A percentile compares a stretch with the other conserved stretches of the same genome.
Evolutionary conservation across 306 rosid species (phyloP).

Genomic region (Trichosanthes truncata): DNA sequence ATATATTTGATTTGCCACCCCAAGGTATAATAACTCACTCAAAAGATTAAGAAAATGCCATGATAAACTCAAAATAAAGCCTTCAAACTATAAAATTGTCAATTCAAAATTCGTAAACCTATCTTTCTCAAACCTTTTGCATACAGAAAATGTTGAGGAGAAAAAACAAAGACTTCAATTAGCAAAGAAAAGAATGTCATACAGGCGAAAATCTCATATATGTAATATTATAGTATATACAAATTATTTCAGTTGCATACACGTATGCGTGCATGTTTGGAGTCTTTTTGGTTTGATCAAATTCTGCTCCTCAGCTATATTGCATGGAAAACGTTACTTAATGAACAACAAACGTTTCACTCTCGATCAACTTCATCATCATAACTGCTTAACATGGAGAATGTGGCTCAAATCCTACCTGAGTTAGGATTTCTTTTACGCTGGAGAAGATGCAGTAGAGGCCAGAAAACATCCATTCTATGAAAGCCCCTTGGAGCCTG

Average conservation of each 20-base stretch:
- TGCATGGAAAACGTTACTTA: background rate
- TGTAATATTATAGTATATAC: background rate
- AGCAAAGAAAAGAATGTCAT: background rate
- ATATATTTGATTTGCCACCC: too few relatives aligned
- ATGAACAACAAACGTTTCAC: background rate
- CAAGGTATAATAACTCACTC: too few relatives aligned
- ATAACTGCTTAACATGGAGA: background rate
- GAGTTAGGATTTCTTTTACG: slow-evolving; percentile 31
- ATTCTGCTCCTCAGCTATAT: background rate
- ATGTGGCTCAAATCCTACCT: slow-evolving; percentile 26
- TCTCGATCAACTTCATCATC: background rate
- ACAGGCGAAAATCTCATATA: background rate
- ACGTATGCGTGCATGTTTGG: background rate
- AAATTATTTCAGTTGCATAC: background rate
- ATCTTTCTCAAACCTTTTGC: too few relatives aligned
- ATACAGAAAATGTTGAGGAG: background rate
- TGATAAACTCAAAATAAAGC: too few relatives aligned
- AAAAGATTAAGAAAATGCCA: too few relatives aligned
- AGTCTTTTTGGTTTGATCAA: background rate
- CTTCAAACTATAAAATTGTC: too few relatives aligned
- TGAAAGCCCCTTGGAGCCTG: slow-evolving; percentile 80
- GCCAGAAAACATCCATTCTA: slow-evolving; percentile 80
- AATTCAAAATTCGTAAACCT: too few relatives aligned
- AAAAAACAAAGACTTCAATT: background rate
- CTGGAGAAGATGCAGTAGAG: slow-evolving; percentile 77